Conservation (phyloP, 2,329 filamentous ascomycete species). For the Colletotrichum sp. region DNA sequence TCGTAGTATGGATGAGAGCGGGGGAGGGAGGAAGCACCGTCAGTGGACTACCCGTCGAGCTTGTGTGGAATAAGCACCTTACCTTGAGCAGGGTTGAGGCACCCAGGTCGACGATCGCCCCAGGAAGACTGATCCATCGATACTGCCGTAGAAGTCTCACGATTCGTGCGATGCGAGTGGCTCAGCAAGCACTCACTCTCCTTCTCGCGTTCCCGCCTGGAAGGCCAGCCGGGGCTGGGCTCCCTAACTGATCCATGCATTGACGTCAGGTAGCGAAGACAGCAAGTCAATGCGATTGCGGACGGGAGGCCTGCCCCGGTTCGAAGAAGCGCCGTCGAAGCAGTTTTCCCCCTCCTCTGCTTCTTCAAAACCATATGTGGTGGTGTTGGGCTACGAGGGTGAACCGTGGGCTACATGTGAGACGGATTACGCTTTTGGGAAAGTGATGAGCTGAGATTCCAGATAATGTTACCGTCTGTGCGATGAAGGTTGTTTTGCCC, state of each 20-base stretch:
- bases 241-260: constrained; percentile 16
- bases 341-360: background rate
- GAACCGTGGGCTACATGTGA: constrained; percentile 15
- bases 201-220: background rate
- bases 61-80: background rate
- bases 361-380: background rate
- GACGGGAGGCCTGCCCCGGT: constrained; percentile 3
- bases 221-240: background rate
- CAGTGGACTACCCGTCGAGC: background rate
- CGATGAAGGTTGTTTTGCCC: constrained; percentile 17
- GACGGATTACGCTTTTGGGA: constrained; percentile 18
- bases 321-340: background rate
- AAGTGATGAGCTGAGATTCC: constrained; percentile 17
- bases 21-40: background rate
- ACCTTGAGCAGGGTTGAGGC: background rate
- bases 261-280: constrained; percentile 3
- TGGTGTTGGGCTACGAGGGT: background rate
- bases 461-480: constrained; percentile 13
- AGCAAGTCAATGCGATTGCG: constrained; percentile 12
- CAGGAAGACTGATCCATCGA: background rate
- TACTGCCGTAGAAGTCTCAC: background rate
- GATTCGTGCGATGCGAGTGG: constrained; percentile 16
- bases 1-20: background rate
- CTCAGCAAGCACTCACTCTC: background rate
- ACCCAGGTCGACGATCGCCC: background rate